Percentiles rank a stretch among this genome's conserved stretches.
Conservation (phyloP, 2,329 filamentous ascomycete genomes). For the Fusarium citri region DNA sequence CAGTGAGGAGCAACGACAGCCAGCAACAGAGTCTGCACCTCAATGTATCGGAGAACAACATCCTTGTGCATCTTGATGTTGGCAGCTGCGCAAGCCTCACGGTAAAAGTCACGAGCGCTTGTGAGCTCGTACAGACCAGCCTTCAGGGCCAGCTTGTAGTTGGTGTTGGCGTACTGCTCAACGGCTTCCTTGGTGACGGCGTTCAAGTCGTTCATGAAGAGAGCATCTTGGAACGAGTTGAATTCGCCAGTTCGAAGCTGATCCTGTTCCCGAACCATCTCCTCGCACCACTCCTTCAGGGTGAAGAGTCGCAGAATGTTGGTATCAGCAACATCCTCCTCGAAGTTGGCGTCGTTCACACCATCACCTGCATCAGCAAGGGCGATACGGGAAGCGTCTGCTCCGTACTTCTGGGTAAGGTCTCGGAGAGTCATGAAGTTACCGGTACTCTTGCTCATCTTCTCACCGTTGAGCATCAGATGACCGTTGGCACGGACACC, state of each 20-base stretch:
- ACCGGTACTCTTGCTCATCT: conserved; percentile 98
- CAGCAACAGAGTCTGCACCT: conserved; percentile 86
- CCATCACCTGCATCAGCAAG: conserved; percentile 95
- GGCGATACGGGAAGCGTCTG: conserved; percentile 90
- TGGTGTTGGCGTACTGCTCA: conserved; percentile 80
- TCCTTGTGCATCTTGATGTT: conserved; percentile 89
- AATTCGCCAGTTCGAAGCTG: conserved; percentile 79
- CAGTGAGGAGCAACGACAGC: conserved; percentile 91
- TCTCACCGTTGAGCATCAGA: conserved; percentile 93
- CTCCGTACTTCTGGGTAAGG: conserved; percentile 90
- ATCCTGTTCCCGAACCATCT: conserved; percentile 76
- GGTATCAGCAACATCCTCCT: conserved; percentile 92
- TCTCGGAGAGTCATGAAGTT: conserved; percentile 96
- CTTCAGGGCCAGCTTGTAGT: conserved; percentile 85
- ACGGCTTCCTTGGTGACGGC: conserved; percentile 80
- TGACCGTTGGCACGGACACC: conserved; percentile 92
- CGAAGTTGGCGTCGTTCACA: conserved; percentile 96
- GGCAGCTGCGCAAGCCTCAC: conserved; percentile 80
- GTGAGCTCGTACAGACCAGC: conserved; percentile 90
- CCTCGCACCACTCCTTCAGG: conserved; percentile 92
- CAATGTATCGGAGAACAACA: conserved; percentile 81
- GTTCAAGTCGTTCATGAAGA: conserved; percentile 96
- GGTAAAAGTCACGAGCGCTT: conserved; percentile 89
- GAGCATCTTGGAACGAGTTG: conserved; percentile 83
- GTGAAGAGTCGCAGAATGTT: conserved; percentile 86